Evolutionary conservation across 73 alveolate species (phyloP), one percentile per base, ranked within the genome.

Genomic region (Paramecium octaurelia): DNA sequence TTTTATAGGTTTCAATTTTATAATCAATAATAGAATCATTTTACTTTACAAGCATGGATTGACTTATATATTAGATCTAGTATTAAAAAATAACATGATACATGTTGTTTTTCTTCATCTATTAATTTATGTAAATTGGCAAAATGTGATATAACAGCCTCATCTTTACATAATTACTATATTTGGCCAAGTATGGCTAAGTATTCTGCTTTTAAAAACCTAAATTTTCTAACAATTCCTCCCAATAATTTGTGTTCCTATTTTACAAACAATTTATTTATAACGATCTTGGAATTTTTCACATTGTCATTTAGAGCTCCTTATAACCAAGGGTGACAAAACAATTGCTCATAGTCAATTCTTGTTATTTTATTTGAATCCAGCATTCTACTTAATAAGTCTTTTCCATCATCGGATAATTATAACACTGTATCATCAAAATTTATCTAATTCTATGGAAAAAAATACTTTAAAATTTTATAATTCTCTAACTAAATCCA

Each of bases 341-440:
- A 89, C 20, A 89, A 48, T 16, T 89, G 6, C 3, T 69, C 92
- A 77, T 43, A 89, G 20, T 40, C 75, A 14, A 89, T 89, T 89
- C 94, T 89, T 14, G 36, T 71, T 31, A 34, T 38, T 12, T 84
- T 35, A 44, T 89, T 54, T 1, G 75, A 42, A 6, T 70, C 94
- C 20, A 89, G 46, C 94, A 89, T 89, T 29, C 44, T 89, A 40
- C 70, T 40, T 31, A 89, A 4, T 4, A 89, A 18, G 24, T 89
- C 94, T 71, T 89, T 83, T 20, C 80, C 70, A 0, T 10, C 10
- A 44, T 21, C 71, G 46, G 88, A 89, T 29, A 48, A 36, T 34
- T 35, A 4, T 14, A 73, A 12, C n/a, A 3, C 16, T 7, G n/a
- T 36, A 18, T 73, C 87, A 73, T 34, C 21, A 36, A 20, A 36